Conservation (phyloP, 75 land plant species). For the Picea sitchensis region DNA sequence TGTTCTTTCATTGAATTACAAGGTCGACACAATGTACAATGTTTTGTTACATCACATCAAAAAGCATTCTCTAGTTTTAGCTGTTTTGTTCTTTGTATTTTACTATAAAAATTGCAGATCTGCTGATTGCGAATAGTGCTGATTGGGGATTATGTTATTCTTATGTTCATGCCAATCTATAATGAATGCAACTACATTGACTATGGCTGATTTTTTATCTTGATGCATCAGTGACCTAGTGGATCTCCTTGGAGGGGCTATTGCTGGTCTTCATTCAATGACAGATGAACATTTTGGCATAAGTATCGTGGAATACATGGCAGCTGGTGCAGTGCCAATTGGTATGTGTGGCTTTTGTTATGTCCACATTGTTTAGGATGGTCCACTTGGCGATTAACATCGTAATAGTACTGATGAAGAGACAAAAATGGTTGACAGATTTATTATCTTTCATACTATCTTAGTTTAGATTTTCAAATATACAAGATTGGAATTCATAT, state of each 20-base stretch:
- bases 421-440: background rate
- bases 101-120: too few species aligned
- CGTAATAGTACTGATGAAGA: background rate
- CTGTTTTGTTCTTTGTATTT: too few species aligned
- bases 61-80: too few species aligned
- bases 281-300: conserved; percentile 99
- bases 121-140: too few species aligned
- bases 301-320: conserved; percentile 97
- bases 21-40: too few species aligned
- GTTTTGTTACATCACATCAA: too few species aligned
- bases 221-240: conserved; percentile 68
- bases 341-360: conserved; percentile 39
- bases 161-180: too few species aligned
- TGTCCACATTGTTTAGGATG: background rate
- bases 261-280: conserved; percentile 94
- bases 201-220: background rate
- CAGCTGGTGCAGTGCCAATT: conserved; percentile 97
- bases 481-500: background rate
- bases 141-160: too few species aligned
- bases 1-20: too few species aligned
- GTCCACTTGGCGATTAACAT: background rate
- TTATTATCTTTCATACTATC: background rate
- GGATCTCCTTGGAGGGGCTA: conserved; percentile 79
- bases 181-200: too few species aligned
- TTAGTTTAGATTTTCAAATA: background rate